phyloP scores from a whole-genome alignment of 2,329 filamentous ascomycete genomes.

The Neofusicoccum parvum region DNA sequence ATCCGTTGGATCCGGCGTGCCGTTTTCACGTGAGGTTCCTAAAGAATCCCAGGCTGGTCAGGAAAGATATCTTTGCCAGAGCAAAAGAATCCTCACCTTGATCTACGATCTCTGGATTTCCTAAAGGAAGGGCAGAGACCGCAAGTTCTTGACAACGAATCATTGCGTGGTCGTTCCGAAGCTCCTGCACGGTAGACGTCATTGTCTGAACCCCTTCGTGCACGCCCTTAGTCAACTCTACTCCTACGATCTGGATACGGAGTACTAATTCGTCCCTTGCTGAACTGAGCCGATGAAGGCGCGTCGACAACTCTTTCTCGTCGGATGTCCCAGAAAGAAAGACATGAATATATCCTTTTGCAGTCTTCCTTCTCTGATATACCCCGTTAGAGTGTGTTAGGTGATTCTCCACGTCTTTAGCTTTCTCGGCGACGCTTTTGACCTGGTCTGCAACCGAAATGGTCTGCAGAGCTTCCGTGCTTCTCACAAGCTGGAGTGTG shows the following conservation, averaged over 20 bases:
- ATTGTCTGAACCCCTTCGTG: too few relatives aligned
- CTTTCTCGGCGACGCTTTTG: not conserved
- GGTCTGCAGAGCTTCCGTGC: not conserved
- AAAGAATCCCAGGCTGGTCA: too few relatives aligned
- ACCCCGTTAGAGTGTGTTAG: not conserved
- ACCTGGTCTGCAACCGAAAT: not conserved
- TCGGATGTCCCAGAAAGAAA: not conserved
- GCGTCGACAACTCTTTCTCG: not conserved
- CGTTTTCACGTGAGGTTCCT: too few relatives aligned
- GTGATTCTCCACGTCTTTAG: not conserved
- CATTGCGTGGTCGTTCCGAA: too few relatives aligned
- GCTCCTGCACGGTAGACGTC: too few relatives aligned
- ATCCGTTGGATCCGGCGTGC: too few relatives aligned
- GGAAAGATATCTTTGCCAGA: too few relatives aligned
- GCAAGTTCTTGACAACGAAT: too few relatives aligned
- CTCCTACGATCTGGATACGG: not conserved
- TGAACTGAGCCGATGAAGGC: not conserved
- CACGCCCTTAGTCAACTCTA: too few relatives aligned
- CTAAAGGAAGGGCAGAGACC: too few relatives aligned
- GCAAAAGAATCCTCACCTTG: too few relatives aligned
- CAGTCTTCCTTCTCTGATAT: not conserved
- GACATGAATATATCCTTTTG: not conserved
- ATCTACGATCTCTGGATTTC: too few relatives aligned
- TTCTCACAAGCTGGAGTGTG: not conserved
- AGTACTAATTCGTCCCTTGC: not conserved